These are phyloP conservation scores for Asterionellopsis glacialis DNA, from an alignment of 108 stramenopile genomes.

Conservation along the genomic window DNA sequence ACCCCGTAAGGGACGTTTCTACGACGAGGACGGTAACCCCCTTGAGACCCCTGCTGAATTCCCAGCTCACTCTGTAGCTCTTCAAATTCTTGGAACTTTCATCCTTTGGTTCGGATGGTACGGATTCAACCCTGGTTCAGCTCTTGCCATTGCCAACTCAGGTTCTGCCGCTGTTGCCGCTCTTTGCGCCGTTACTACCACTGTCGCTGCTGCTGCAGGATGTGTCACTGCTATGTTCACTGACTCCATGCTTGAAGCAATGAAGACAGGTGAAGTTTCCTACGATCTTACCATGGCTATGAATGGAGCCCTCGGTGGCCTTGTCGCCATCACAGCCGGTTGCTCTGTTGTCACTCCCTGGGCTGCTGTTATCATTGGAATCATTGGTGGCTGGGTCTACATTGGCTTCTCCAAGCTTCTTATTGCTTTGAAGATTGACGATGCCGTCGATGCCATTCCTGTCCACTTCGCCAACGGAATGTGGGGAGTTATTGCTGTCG, in stretches of 20 bases:
- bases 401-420: slow-evolving; percentile 52
- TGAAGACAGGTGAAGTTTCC: slow-evolving; percentile 51
- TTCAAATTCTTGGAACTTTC: slow-evolving; percentile 80
- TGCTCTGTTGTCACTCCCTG: slow-evolving; percentile 76
- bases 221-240: slow-evolving; percentile 74
- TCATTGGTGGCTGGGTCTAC: slow-evolving; percentile 75
- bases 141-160: slow-evolving; percentile 55
- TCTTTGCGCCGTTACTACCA: slow-evolving; percentile 87
- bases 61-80: slow-evolving; percentile 66
- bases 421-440: slow-evolving; percentile 81
- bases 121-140: slow-evolving; percentile 90
- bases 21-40: slow-evolving; percentile 74
- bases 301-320: slow-evolving; percentile 83
- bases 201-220: slow-evolving; percentile 75
- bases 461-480: slow-evolving; percentile 83
- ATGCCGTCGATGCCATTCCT: slow-evolving; percentile 88
- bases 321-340: slow-evolving; percentile 91
- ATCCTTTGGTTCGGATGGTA: slow-evolving; percentile 93
- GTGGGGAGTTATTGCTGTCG: slow-evolving; percentile 78
- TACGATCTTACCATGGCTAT: slow-evolving; percentile 79
- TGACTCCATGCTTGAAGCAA: slow-evolving; percentile 47
- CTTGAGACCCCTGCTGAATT: slow-evolving; percentile 54
- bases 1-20: slow-evolving; percentile 83
- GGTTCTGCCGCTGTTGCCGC: slow-evolving; percentile 53
- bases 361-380: slow-evolving; percentile 59